A percentile compares a stretch with the other conserved stretches of the same genome.
These are phyloP conservation scores for Parietaria judaica DNA, from an alignment of 306 rosid genomes.

Conservation along the genomic window DNA sequence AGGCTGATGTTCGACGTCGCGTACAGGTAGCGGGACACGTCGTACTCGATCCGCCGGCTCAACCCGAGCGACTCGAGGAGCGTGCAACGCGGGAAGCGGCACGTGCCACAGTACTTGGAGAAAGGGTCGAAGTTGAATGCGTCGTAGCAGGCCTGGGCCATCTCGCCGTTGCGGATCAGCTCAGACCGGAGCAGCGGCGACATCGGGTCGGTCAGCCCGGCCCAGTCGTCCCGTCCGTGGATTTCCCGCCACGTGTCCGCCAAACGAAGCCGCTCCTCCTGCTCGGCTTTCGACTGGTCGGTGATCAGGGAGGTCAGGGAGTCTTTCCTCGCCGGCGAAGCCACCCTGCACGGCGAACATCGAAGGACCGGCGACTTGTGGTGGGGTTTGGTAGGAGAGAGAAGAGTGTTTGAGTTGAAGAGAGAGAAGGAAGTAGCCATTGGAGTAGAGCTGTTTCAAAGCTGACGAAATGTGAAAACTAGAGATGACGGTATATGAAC, in stretches of 20 bases:
- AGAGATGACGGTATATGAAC: too few relatives aligned
- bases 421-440: background rate
- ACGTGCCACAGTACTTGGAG: constrained; percentile 77
- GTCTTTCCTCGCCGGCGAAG: background rate
- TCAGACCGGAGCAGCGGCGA: constrained; percentile 51
- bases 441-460: background rate
- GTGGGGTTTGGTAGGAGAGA: too few relatives aligned
- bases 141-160: constrained; percentile 87
- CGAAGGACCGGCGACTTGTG: too few relatives aligned
- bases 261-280: constrained; percentile 3
- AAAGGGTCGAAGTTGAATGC: constrained; percentile 75
- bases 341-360: too few relatives aligned
- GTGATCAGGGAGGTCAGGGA: constrained; percentile 22
- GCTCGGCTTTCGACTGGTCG: constrained; percentile 4
- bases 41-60: constrained; percentile 29
- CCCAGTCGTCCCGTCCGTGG: constrained; percentile 71
- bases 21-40: constrained; percentile 57
- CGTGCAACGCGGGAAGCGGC: constrained; percentile 33
- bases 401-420: too few relatives aligned
- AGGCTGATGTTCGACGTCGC: constrained; percentile 61
- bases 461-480: too few relatives aligned
- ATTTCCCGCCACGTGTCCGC: constrained; percentile 52
- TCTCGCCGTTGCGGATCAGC: constrained; percentile 73
- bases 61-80: constrained; percentile 36
- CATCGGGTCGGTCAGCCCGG: constrained; percentile 62